These are phyloP conservation scores for Lobosporangium transversale DNA, from an alignment of 192 early-diverging fungal species.

Conservation along the genomic window DNA sequence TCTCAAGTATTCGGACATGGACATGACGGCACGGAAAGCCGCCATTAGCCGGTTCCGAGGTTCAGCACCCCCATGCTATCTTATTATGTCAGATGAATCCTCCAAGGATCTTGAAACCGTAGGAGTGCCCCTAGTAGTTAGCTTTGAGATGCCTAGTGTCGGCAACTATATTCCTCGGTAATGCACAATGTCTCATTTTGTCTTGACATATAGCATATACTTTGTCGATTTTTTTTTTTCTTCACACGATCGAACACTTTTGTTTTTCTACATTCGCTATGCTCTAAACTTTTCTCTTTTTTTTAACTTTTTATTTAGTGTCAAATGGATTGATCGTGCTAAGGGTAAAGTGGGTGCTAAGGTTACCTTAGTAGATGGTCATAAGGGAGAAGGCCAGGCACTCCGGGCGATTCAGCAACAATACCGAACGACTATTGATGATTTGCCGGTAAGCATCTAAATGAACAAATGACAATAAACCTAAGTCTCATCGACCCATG, in stretches of 20 bases:
- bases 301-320: conserved; percentile 10
- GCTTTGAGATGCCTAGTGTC: conserved; percentile 41
- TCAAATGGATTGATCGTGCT: conserved; percentile 51
- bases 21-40: conserved; percentile 17
- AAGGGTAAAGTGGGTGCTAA: conserved; percentile 44
- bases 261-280: background rate
- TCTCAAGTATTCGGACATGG: conserved; percentile 47
- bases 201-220: too few relatives aligned
- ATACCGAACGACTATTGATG: conserved; percentile 43
- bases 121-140: conserved; percentile 37
- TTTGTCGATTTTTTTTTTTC: too few relatives aligned
- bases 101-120: conserved; percentile 30
- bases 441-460: conserved; percentile 55
- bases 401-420: conserved; percentile 38
- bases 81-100: conserved; percentile 30
- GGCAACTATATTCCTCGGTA: conserved; percentile 46
- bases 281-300: background rate
- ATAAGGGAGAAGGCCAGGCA: conserved; percentile 36
- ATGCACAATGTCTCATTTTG: too few relatives aligned
- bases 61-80: conserved; percentile 13
- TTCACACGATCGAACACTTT: too few relatives aligned
- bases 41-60: conserved; percentile 21
- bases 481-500: too few relatives aligned
- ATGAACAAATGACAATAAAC: too few relatives aligned
- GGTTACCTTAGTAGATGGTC: conserved; percentile 37